phyloP scores from a whole-genome alignment of 2,329 filamentous ascomycete genomes.

The Ophiostoma australiae region DNA sequence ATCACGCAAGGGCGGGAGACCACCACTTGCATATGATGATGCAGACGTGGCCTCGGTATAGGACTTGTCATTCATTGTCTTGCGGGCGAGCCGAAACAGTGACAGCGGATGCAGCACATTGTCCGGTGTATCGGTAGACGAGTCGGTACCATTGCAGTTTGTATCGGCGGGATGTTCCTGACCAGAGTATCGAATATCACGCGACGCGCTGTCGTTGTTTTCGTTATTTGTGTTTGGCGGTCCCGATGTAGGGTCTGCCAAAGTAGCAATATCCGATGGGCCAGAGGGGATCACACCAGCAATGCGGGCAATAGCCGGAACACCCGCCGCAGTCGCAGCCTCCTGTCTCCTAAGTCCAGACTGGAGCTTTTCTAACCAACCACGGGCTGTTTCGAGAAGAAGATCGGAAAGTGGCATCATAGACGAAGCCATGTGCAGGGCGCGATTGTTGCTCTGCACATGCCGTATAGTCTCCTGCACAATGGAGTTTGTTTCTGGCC shows the following conservation, averaged over 20 bases:
- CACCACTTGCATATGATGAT: neutral
- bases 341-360: neutral
- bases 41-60: constrained; percentile 1
- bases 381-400: neutral
- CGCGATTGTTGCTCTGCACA: constrained; percentile 39
- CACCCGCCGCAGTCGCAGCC: neutral
- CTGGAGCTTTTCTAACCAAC: neutral
- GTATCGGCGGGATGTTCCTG: neutral
- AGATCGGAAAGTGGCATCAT: neutral
- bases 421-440: constrained; percentile 37
- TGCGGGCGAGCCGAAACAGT: constrained; percentile 17
- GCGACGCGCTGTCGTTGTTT: neutral
- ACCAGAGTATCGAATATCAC: neutral
- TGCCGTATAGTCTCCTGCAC: constrained; percentile 39
- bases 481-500: constrained; percentile 35
- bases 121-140: neutral
- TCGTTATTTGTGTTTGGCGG: neutral
- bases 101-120: neutral
- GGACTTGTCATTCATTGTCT: constrained; percentile 19
- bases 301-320: neutral
- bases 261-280: neutral
- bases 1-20: neutral
- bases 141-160: neutral
- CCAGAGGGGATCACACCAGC: neutral
- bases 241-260: neutral